phyloP scores from a whole-genome alignment of 257 asterid genomes.

The Nicotiana knightiana region DNA sequence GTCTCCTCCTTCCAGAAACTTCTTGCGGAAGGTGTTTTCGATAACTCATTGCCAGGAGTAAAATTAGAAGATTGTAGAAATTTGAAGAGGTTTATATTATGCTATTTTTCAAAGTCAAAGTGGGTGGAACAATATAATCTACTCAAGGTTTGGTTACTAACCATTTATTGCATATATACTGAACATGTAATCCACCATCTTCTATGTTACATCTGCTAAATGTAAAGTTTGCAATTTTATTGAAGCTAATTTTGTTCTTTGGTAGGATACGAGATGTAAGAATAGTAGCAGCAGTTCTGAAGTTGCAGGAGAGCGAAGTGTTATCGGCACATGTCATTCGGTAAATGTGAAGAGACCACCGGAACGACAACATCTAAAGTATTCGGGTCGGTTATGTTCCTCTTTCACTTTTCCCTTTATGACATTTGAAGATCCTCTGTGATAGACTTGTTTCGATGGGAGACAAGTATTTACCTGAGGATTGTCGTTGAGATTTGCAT shows the following conservation, averaged over 20 bases:
- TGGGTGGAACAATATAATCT: constrained; percentile 58
- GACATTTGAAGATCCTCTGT: not conserved
- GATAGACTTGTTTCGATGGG: not conserved
- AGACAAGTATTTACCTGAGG: not conserved
- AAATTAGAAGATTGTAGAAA: constrained; percentile 45
- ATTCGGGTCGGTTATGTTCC: constrained; percentile 38
- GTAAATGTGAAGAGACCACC: constrained; percentile 36
- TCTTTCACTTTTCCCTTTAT: not conserved
- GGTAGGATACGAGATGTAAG: constrained; percentile 47
- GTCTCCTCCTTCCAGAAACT: constrained; percentile 61
- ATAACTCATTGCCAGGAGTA: constrained; percentile 47
- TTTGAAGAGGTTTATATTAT: constrained; percentile 46
- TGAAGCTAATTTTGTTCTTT: constrained; percentile 9
- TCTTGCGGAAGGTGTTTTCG: constrained; percentile 65
- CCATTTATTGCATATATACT: not conserved
- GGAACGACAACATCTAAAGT: constrained; percentile 37
- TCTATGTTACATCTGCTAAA: not conserved
- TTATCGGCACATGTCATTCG: constrained; percentile 24
- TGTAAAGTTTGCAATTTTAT: not conserved
- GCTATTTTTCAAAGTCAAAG: constrained; percentile 49
- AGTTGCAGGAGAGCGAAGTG: constrained; percentile 29
- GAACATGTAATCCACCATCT: not conserved
- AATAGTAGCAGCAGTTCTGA: constrained; percentile 26
- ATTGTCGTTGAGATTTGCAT: not conserved
- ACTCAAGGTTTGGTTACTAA: constrained; percentile 41